Evolutionary conservation across 768 basidiomycete species (phyloP).

Genomic region (Ramaria rubella): DNA sequence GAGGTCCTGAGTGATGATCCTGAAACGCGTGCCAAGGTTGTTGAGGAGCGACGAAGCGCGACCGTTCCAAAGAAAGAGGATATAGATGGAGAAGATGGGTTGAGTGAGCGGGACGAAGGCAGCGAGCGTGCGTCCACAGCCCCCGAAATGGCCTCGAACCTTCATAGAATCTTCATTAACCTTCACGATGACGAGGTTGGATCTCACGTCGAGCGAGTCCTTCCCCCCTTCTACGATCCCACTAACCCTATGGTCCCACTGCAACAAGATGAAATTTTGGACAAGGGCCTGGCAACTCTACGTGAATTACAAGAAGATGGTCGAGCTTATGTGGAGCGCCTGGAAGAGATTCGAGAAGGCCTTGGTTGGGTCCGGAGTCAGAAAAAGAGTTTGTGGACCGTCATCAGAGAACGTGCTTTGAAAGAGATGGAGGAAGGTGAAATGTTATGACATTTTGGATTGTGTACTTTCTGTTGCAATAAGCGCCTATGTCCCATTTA

Average conservation of each 20-base stretch:
- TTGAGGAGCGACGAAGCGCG: not conserved
- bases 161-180: slow-evolving; percentile 7
- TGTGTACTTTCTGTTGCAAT: not conserved
- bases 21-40: slow-evolving; percentile 1
- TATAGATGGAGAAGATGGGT: slow-evolving; percentile 36
- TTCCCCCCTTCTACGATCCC: not conserved
- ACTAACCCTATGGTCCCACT: slow-evolving; percentile 48
- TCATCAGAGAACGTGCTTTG: slow-evolving; percentile 67
- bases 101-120: slow-evolving; percentile 27
- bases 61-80: slow-evolving; percentile 9
- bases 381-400: slow-evolving; percentile 67
- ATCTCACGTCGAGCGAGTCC: not conserved
- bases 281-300: slow-evolving; percentile 66
- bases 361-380: slow-evolving; percentile 70
- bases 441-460: not conserved
- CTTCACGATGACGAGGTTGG: not conserved
- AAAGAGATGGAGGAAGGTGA: slow-evolving; percentile 61
- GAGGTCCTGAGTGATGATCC: slow-evolving; percentile 60
- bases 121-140: not conserved
- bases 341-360: slow-evolving; percentile 78
- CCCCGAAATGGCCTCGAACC: not conserved
- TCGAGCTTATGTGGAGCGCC: slow-evolving; percentile 76
- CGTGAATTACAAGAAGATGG: slow-evolving; percentile 83
- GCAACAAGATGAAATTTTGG: slow-evolving; percentile 58
- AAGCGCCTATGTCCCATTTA: not conserved